These are phyloP conservation scores for Lodderomyces orthopsilosis DNA, from an alignment of 1,139 yeast genomes.

Conservation along the genomic window DNA sequence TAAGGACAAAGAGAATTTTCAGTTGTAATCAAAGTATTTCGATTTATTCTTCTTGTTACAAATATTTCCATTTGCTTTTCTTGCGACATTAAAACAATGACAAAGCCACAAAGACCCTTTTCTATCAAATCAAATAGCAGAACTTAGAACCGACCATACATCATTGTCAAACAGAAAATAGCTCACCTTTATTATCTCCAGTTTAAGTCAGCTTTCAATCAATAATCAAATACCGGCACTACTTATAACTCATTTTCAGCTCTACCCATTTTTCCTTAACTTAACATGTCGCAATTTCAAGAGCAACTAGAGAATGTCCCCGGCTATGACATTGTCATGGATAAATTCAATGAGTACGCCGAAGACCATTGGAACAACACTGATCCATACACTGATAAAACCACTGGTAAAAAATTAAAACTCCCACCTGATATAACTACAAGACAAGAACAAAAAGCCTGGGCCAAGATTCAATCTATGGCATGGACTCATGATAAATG, in stretches of 20 bases:
- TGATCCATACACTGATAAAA: slow-evolving; percentile 67
- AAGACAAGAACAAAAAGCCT: slow-evolving; percentile 60
- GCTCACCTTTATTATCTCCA: too few species aligned
- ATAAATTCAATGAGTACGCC: slow-evolving; percentile 61
- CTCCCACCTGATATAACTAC: slow-evolving; percentile 55
- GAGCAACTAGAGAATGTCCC: slow-evolving; percentile 51
- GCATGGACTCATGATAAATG: slow-evolving; percentile 90
- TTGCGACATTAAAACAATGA: too few species aligned
- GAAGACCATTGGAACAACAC: slow-evolving; percentile 57
- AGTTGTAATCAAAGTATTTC: too few species aligned
- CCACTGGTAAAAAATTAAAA: slow-evolving; percentile 53
- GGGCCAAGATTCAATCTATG: slow-evolving; percentile 67
- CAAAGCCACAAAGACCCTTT: too few species aligned
- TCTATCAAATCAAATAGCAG: too few species aligned
- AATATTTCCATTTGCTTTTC: too few species aligned
- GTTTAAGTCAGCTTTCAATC: too few species aligned
- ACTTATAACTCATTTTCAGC: background rate
- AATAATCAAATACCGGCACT: too few species aligned
- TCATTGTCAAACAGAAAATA: too few species aligned
- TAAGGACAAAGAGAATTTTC: too few species aligned
- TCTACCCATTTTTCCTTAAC: background rate
- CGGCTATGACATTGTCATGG: slow-evolving; percentile 54
- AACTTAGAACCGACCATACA: too few species aligned
- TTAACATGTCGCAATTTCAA: slow-evolving; percentile 27
- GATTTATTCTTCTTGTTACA: too few species aligned